Evolutionary conservation across 352 stramenopile species (phyloP), one percentile per base, ranked within the genome.

Genomic region (Globisporangium parvum): DNA sequence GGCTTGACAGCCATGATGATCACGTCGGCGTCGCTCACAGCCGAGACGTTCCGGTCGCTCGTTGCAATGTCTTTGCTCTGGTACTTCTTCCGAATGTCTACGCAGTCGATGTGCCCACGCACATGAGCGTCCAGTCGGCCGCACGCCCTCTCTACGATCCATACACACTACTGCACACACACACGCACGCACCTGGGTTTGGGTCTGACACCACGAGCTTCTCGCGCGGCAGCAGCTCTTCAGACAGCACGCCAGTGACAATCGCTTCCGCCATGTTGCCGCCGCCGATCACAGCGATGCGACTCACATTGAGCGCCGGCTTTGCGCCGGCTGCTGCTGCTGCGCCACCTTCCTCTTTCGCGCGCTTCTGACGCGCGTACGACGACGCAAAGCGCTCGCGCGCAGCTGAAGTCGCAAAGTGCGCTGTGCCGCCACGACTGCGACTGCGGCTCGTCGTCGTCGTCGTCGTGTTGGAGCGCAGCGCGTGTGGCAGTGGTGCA

Each of bases 1-100:
- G 95, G 95, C 69, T 98, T 98, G 18, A 98, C 90, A 8, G 88
- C 91, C 52, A 97, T 74, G 33, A 98, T 75, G 59, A 98, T 87
- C 37, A 98, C 75, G 55, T 98, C 82, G n/a, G 88, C 82, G 52
- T 85, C 80, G 31, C 82, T 78, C 15, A 91, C 67, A 8, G 83
- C 80, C 3, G 57, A 58, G 47, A 72, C 66, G 47, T 91, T 93
- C 41, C 76, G 67, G 51, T 83, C 75, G 55, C 75, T 83, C 1
- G 83, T 85, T 33, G 69, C 56, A 39, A 93, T 75, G 33, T 81
- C 55, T 53, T 76, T 67, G 37, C 71, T 61, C 28, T 65, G 61
- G 61, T 89, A 93, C 62, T 88, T 89, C 26, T 71, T 48, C 28
- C 78, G 74, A 44, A 77, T 90, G 37, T 73, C 74, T 82, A 41